Evolutionary conservation across 306 rosid species (phyloP), one percentile per base, ranked within the genome.

Genomic region (Cucumis melo): DNA sequence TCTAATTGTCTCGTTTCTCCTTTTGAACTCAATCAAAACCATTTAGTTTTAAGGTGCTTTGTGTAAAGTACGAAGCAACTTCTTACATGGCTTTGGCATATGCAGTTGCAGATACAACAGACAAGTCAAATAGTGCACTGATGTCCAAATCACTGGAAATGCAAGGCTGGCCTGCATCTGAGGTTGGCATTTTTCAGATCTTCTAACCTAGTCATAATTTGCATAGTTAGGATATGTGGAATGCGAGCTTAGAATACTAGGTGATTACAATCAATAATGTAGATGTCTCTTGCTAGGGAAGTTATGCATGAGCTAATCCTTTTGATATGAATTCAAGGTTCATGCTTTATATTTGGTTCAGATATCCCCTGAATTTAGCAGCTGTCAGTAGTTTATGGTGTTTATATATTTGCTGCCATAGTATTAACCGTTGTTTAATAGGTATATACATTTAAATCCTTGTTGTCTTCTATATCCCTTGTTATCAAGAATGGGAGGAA

Each of bases 81-180:
- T 23, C 75, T 71, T 32, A 29, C 77, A 15, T 27, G 44, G 59
- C 17, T 79, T 34, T 74, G 82, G 23, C 76, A 42, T 80, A 82
- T 88, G 94, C 87, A 70, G 78, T 80, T 59, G 85, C 84, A 68
- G 86, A 81, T 86, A 74, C 85, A 48, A 75, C 79, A 70, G 90
- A 84, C 48, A 79, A 76, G 60, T 76, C 88, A 68, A 90, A 83
- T 80, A 91, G 75, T 77, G 89, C 82, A 63, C 70, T 63, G 80
- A 78, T 85, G 70, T 87, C 92, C 41, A 78, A 87, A 76, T 81
- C 64, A 53, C 81, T 34, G 78, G 91, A 86, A 81, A 55, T 16
- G 44, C 61, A 51, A 73, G 77, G 77, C 77, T 73, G 62, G 77
- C 61, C 77, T 27, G 58, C 86, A 32, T 86, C 89, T 16, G 91